Conservation (phyloP, 2,329 filamentous ascomycete species). For the Dryadomyces quercivorus region DNA sequence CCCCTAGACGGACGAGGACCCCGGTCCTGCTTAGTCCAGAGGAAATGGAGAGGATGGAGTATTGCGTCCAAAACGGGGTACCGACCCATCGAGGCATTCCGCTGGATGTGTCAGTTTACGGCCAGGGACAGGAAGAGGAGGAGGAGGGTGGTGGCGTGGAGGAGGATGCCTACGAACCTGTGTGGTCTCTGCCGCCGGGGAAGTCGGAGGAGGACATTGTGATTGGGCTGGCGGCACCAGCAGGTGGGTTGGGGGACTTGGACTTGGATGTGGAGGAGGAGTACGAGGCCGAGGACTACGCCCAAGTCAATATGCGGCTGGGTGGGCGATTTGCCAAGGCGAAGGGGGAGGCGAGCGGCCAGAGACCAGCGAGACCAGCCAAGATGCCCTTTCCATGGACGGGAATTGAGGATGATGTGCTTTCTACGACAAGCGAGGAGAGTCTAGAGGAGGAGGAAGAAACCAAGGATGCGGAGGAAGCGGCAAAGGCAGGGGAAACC, state of each 20-base stretch:
- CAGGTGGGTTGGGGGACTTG: neutral
- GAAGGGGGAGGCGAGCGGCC: neutral
- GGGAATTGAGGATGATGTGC: neutral
- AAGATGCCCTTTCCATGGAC: neutral
- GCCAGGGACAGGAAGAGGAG: slow-evolving; percentile 3
- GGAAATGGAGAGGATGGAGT: neutral
- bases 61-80: slow-evolving; percentile 16
- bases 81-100: slow-evolving; percentile 20
- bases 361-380: neutral
- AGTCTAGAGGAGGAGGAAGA: neutral
- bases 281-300: neutral
- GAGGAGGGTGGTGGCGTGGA: slow-evolving; percentile 5
- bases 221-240: slow-evolving; percentile 2
- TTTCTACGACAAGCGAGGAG: slow-evolving; percentile 5
- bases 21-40: neutral
- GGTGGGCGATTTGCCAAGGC: neutral
- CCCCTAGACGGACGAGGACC: too few relatives aligned
- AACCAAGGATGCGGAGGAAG: neutral
- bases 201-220: slow-evolving; percentile 7
- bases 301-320: neutral
- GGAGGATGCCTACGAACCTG: slow-evolving; percentile 5
- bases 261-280: neutral
- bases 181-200: slow-evolving; percentile 11
- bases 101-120: slow-evolving; percentile 7
- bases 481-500: neutral